Evolutionary conservation across 805 yeast species (phyloP).

Genomic region (Komagataella mondaviorum): DNA sequence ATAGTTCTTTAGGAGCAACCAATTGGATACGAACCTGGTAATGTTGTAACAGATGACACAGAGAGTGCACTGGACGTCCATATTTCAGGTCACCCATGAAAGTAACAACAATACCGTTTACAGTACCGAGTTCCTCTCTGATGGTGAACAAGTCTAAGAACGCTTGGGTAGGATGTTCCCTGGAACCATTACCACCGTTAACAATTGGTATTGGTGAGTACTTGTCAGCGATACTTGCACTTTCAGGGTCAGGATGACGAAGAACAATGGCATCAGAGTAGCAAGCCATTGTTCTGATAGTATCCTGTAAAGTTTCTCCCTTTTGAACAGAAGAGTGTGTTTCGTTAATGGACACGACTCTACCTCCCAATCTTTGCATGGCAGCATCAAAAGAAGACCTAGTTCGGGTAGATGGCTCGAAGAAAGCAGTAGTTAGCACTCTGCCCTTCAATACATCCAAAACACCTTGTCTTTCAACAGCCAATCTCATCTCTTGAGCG

Average conservation of each 20-base stretch:
- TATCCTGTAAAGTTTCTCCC: constrained; percentile 97
- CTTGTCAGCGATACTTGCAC: constrained; percentile 90
- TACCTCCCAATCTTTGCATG: constrained; percentile 98
- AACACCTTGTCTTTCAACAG: constrained; percentile 94
- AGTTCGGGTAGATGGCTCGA: constrained; percentile 97
- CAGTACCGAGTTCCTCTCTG: constrained; percentile 97
- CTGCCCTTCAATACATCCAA: constrained; percentile 84
- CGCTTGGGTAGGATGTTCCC: constrained; percentile 99
- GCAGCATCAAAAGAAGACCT: constrained; percentile 97
- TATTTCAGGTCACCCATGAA: constrained; percentile 98
- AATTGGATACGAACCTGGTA: constrained; percentile 89
- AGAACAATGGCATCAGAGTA: constrained; percentile 94
- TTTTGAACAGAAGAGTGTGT: constrained; percentile 89
- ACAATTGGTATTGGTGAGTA: constrained; percentile 94
- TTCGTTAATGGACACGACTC: constrained; percentile 80
- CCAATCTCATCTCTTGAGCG: constrained; percentile 95
- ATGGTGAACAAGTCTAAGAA: constrained; percentile 94
- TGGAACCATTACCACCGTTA: constrained; percentile 96
- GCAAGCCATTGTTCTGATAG: constrained; percentile 87
- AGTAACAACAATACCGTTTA: constrained; percentile 93
- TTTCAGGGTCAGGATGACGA: constrained; percentile 90
- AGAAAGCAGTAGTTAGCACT: constrained; percentile 87
- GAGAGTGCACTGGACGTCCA: constrained; percentile 97
- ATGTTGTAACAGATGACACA: constrained; percentile 78
- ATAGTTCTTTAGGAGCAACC: constrained; percentile 81